Percentiles rank a stretch among this genome's conserved stretches.
Conservation (phyloP, 1,284 basidiomycete genomes). For the Puccinia coronata region DNA sequence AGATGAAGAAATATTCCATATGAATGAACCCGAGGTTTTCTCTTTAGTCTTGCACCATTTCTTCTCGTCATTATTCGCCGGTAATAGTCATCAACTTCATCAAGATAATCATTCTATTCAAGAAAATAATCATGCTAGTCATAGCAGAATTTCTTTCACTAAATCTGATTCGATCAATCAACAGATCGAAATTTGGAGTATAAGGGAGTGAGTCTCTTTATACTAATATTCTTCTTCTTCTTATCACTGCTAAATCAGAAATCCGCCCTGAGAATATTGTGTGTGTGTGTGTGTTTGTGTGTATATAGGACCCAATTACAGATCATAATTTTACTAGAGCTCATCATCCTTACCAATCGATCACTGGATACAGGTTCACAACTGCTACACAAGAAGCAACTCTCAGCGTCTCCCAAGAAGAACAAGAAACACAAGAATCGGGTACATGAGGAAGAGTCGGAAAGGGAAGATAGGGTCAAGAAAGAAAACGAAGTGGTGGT, state of each 20-base stretch:
- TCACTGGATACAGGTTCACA: slow-evolving; percentile 1
- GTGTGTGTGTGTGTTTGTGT: not conserved
- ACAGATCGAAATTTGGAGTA: slow-evolving; percentile 29
- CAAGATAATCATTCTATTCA: too few relatives aligned
- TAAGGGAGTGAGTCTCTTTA: slow-evolving; percentile 31
- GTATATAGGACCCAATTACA: slow-evolving; percentile 36
- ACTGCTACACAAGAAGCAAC: slow-evolving; percentile 17
- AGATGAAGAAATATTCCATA: slow-evolving; percentile 39
- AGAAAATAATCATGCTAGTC: too few relatives aligned
- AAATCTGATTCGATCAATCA: slow-evolving; percentile 25
- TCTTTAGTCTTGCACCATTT: not conserved
- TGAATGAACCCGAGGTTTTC: slow-evolving; percentile 29
- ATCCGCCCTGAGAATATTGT: too few relatives aligned
- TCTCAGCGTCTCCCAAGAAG: slow-evolving; percentile 40
- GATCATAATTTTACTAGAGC: slow-evolving; percentile 35
- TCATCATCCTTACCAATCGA: slow-evolving; percentile 32
- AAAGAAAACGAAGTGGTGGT: not conserved
- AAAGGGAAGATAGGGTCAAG: not conserved
- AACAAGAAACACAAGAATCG: not conserved
- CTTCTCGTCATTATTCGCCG: not conserved
- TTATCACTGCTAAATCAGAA: too few relatives aligned
- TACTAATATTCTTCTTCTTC: not conserved
- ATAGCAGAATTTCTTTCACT: slow-evolving; percentile 32
- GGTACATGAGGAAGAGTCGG: not conserved
- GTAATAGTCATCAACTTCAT: too few relatives aligned